phyloP scores from a whole-genome alignment of 768 basidiomycete genomes.

The Russula ochroleuca region DNA sequence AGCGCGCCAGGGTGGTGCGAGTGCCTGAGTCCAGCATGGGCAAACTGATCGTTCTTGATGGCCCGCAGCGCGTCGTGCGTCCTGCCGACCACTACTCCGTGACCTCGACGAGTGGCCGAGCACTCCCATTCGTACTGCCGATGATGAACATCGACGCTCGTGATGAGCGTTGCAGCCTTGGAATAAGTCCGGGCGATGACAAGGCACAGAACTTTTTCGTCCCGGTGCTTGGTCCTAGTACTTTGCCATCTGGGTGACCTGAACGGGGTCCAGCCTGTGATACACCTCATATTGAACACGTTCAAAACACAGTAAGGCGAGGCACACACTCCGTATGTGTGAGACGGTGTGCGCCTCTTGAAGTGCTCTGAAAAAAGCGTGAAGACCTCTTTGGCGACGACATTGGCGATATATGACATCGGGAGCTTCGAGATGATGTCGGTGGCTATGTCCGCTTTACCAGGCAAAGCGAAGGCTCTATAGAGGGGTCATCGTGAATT shows the following conservation, averaged over 20 bases:
- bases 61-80: conserved; percentile 76
- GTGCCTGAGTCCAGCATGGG: conserved; percentile 65
- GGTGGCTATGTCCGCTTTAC: conserved; percentile 83
- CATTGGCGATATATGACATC: conserved; percentile 81
- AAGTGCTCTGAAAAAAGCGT: conserved; percentile 69
- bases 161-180: conserved; percentile 95
- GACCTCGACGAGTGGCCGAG: conserved; percentile 66
- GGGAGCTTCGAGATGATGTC: conserved; percentile 89
- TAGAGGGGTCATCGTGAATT: background rate
- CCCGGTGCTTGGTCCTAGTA: too few relatives aligned
- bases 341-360: conserved; percentile 72
- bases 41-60: conserved; percentile 85
- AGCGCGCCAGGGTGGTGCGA: conserved; percentile 62
- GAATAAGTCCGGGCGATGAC: conserved; percentile 93
- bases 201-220: conserved; percentile 48
- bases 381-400: conserved; percentile 86
- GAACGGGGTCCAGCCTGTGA: conserved; percentile 90
- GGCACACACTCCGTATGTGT: conserved; percentile 93
- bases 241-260: conserved; percentile 94
- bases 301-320: background rate
- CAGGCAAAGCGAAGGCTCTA: conserved; percentile 84
- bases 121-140: conserved; percentile 73
- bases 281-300: background rate
- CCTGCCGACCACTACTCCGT: conserved; percentile 83
- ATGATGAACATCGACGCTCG: conserved; percentile 96